Base-by-base conservation (phyloP, 495 filamentous ascomycete species). In the Neurospora terricola region DNA sequence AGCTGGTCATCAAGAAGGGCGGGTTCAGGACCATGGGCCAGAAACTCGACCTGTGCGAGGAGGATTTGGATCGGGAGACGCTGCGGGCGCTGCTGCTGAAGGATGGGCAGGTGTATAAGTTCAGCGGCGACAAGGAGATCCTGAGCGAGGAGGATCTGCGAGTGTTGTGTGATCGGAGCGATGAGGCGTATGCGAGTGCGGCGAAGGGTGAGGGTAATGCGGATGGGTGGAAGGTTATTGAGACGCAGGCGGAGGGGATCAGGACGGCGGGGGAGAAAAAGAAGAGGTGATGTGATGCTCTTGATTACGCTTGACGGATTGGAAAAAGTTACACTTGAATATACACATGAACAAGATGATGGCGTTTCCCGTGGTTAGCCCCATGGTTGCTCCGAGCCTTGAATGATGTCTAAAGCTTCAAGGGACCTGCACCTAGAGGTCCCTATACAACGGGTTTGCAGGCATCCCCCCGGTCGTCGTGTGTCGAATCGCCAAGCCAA, bases 1-100 rank as follows among this genome's bases (percentile, higher is more conserved):
- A 97, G 78, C 84, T 98, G 3, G 94, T 99, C 18, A 98, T 99
- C 74, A 93, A 94, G 77, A 97, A 98, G 80, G 96, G 94, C 4
- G 86, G 89, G 5, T 92, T 94, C 78, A 84, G 81, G 76, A 87
- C 83, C 12, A 88, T 89, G 82, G 89, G 90, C 48, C 87, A 91
- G 76, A 85, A 87, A 71, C 81, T 88, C 16, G 86, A 87, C 40
- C 76, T 77, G 45, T 76, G 80, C 40, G 85, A 88, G 76, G 82
- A 82, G 38, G 54, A 34, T 7, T 73, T 86, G 70, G 89, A 90
- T 54, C 81, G 86, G 69, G 88, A 91, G 48, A 89, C 87, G 66
- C 78, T 93, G 71, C 85, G 86, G 76, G 83, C 83, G 48, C 75
- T 93, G 73, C 70, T 93, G 66, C 79, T 91, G 70, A 88, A 88